phyloP scores from a whole-genome alignment of 768 basidiomycete species.

The Trametes cinnabarina region DNA sequence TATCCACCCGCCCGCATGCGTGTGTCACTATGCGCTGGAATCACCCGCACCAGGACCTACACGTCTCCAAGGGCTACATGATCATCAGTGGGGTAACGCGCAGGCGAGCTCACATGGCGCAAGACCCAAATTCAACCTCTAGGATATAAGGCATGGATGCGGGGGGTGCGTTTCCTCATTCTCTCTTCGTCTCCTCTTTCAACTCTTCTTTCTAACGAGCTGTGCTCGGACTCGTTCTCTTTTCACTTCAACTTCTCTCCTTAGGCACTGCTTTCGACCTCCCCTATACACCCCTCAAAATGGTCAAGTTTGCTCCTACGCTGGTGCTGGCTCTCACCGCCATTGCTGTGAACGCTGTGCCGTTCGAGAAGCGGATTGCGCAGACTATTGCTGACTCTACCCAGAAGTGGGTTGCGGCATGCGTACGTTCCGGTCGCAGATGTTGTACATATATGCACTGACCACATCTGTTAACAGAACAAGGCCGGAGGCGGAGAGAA shows the following conservation, averaged over 20 bases:
- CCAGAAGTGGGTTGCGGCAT: slow-evolving; percentile 49
- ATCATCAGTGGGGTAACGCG: no score
- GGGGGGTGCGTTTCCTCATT: background rate
- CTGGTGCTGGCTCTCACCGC: slow-evolving; percentile 32
- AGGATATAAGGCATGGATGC: no score
- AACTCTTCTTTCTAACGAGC: background rate
- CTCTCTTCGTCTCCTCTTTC: slow-evolving; percentile 7
- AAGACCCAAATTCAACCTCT: no score
- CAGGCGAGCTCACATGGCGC: no score
- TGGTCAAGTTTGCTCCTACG: slow-evolving; percentile 33
- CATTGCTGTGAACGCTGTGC: slow-evolving; percentile 26
- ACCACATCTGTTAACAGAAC: slow-evolving; percentile 31
- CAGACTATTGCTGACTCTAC: slow-evolving; percentile 50
- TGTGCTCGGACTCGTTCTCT: slow-evolving; percentile 1
- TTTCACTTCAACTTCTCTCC: background rate
- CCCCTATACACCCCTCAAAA: slow-evolving; percentile 6
- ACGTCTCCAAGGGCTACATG: background rate
- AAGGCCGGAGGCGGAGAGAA: slow-evolving; percentile 53
- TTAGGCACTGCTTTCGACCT: background rate
- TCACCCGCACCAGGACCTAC: no score
- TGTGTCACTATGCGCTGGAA: no score
- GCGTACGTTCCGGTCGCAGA: slow-evolving; percentile 36
- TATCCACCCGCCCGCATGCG: no score
- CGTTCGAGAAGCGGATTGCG: slow-evolving; percentile 44
- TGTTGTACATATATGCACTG: background rate